A percentile compares a stretch with the other conserved stretches of the same genome.
phyloP scores from a whole-genome alignment of 805 yeast species.

The Yamadazyma insecticola region DNA sequence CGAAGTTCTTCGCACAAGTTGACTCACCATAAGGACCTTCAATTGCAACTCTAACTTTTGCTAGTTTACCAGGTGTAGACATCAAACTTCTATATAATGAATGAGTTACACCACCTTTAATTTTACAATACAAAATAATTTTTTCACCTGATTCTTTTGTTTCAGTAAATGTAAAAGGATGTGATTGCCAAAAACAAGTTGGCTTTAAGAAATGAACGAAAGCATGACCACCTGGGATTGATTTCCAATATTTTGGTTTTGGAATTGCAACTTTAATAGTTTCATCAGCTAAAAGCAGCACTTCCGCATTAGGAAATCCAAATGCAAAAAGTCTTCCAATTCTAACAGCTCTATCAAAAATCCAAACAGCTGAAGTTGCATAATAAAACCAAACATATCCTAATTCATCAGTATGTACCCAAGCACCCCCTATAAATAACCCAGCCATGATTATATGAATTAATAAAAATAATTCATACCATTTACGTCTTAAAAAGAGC shows the following conservation, averaged over 20 bases:
- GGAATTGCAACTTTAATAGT: conserved; percentile 34
- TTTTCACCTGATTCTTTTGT: conserved; percentile 15
- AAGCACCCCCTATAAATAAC: conserved; percentile 40
- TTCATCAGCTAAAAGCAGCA: conserved; percentile 28
- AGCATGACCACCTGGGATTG: conserved; percentile 38
- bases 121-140: conserved; percentile 29
- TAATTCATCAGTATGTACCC: conserved; percentile 36
- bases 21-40: conserved; percentile 73
- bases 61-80: conserved; percentile 22
- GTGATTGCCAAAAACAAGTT: conserved; percentile 39
- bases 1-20: conserved; percentile 44
- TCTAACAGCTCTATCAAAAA: conserved; percentile 29
- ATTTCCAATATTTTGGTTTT: conserved; percentile 32
- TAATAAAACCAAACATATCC: conserved; percentile 27
- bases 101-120: conserved; percentile 34
- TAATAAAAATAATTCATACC: conserved; percentile 33
- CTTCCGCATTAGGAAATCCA: conserved; percentile 31
- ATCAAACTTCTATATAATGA: conserved; percentile 23
- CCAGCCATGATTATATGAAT: conserved; percentile 34
- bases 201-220: conserved; percentile 33
- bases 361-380: conserved; percentile 33
- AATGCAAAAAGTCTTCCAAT: conserved; percentile 23
- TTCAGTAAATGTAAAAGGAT: conserved; percentile 36
- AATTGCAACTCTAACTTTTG: conserved; percentile 26
- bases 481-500: conserved; percentile 28